Conservation (phyloP, 1,284 basidiomycete genomes). For the Apiotrichum akiyoshidainum region DNA sequence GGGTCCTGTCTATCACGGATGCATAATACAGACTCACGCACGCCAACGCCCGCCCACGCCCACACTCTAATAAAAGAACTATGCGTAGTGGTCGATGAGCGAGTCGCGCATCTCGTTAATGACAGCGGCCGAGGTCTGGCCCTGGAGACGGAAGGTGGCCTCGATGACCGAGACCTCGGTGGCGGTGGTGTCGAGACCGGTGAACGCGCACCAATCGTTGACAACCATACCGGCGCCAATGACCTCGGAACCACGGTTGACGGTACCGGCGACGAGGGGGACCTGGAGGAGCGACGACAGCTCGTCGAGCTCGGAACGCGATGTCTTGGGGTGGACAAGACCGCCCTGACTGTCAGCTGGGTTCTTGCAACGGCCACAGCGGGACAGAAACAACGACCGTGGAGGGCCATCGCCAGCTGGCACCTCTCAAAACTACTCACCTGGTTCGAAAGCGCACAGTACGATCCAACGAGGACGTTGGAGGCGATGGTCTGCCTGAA, state of each 20-base stretch:
- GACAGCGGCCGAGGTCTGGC: conserved; percentile 76
- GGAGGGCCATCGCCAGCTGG: background rate
- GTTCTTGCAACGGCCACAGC: too few species aligned
- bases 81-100: conserved; percentile 91
- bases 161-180: conserved; percentile 98
- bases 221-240: conserved; percentile 97
- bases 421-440: conserved; percentile 21
- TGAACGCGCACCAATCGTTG: conserved; percentile 99
- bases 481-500: conserved; percentile 96
- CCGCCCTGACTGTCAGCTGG: conserved; percentile 65
- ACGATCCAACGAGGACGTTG: conserved; percentile 94
- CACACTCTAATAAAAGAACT: conserved; percentile 18
- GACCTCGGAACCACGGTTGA: conserved; percentile 96
- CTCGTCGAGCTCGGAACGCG: conserved; percentile 96
- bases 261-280: conserved; percentile 93
- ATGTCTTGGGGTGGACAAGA: conserved; percentile 95
- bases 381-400: too few species aligned
- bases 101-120: conserved; percentile 93
- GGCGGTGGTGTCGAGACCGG: conserved; percentile 92
- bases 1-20: background rate
- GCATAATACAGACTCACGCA: conserved; percentile 1
- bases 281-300: conserved; percentile 90
- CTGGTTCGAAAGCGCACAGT: conserved; percentile 85
- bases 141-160: conserved; percentile 91
- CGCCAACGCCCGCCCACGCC: background rate